A percentile compares a stretch with the other conserved stretches of the same genome.
Evolutionary conservation across 441 rosid genomes (phyloP).

Genomic region (Arabidopsis lyrata): DNA sequence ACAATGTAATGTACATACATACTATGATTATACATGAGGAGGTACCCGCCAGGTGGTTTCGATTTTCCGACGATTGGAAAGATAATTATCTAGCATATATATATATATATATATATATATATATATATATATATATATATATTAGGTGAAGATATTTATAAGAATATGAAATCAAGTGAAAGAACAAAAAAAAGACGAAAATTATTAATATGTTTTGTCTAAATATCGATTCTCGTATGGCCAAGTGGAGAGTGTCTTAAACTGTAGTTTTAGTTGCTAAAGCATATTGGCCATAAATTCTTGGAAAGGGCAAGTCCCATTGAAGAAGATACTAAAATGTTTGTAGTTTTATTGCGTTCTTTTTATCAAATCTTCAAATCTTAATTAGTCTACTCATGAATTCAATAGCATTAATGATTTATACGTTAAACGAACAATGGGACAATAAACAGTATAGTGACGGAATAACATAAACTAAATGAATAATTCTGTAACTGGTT

Average conservation of each 20-base stretch:
- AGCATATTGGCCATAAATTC: slow-evolving; percentile 32
- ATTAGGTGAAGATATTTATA: slow-evolving; percentile 8
- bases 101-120: too few species aligned
- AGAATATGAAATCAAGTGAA: slow-evolving; percentile 20
- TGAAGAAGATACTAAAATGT: not conserved
- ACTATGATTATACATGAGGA: not conserved
- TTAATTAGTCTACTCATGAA: too few species aligned
- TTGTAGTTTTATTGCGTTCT: not conserved
- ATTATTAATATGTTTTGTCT: slow-evolving; percentile 6
- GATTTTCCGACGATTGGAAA: not conserved
- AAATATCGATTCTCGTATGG: slow-evolving; percentile 22
- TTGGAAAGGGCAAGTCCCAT: slow-evolving; percentile 21
- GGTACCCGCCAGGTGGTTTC: slow-evolving; percentile 16
- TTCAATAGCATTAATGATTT: too few species aligned
- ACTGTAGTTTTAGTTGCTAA: slow-evolving; percentile 30
- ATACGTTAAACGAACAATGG: too few species aligned
- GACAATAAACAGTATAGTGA: too few species aligned
- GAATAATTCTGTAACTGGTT: too few species aligned
- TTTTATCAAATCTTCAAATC: too few species aligned
- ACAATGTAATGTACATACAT: not conserved
- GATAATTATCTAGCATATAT: slow-evolving; percentile 12
- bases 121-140: not conserved
- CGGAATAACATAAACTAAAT: too few species aligned
- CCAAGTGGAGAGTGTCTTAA: slow-evolving; percentile 38
- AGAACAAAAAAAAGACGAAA: not conserved